Evolutionary conservation across 495 filamentous ascomycete genomes (phyloP).

Genomic region (Tricharina praecox): DNA sequence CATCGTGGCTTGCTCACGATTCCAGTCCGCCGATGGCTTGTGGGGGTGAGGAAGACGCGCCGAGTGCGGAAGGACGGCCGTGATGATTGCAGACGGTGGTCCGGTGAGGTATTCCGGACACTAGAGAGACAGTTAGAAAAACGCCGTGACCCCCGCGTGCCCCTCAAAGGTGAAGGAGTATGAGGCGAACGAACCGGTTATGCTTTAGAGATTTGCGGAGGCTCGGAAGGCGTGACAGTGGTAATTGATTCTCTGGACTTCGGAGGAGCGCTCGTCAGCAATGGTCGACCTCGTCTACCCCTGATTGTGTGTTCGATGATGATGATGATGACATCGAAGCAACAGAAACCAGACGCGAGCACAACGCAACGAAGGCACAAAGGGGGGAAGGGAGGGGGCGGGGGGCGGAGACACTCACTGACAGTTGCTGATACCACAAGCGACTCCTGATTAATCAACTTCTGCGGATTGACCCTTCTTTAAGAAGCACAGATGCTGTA

Average conservation of each 20-base stretch:
- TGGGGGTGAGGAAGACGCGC: slow-evolving; percentile 43
- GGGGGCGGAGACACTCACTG: too few relatives aligned
- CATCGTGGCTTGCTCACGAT: slow-evolving; percentile 51
- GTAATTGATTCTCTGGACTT: slow-evolving; percentile 1
- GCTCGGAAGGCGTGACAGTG: not conserved
- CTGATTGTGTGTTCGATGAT: too few relatives aligned
- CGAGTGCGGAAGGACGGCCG: slow-evolving; percentile 23
- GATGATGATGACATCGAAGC: too few relatives aligned
- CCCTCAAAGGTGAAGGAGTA: too few relatives aligned
- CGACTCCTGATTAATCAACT: too few relatives aligned
- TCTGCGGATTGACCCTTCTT: not conserved
- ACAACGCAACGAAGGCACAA: too few relatives aligned
- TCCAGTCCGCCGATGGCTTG: slow-evolving; percentile 52
- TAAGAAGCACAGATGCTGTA: not conserved
- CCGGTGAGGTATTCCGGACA: slow-evolving; percentile 24
- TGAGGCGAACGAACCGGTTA: slow-evolving; percentile 4
- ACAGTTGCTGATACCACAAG: too few relatives aligned
- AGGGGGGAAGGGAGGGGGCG: too few relatives aligned
- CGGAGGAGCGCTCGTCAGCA: not conserved
- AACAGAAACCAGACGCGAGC: too few relatives aligned
- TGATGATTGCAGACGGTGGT: slow-evolving; percentile 23
- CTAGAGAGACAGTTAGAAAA: slow-evolving; percentile 4
- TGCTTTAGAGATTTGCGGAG: not conserved
- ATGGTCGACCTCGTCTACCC: not conserved
- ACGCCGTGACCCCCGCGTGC: not conserved